Conservation (phyloP, 768 basidiomycete species). For the Kwoniella bestiolae region DNA sequence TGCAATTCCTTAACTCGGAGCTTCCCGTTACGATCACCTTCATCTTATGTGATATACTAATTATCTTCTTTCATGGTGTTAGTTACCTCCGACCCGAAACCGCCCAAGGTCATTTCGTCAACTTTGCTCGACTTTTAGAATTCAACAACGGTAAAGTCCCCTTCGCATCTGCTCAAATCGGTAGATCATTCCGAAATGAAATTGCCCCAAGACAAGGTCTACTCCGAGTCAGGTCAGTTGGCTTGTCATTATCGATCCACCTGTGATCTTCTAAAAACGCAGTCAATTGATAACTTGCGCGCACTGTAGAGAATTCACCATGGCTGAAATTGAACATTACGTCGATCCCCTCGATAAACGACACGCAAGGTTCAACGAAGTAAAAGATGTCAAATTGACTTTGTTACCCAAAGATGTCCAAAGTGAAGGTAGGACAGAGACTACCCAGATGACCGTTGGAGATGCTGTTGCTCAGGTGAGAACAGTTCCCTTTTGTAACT, state of each 20-base stretch:
- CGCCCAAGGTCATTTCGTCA: conserved; percentile 97
- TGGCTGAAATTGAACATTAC: conserved; percentile 99
- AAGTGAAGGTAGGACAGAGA: conserved; percentile 69
- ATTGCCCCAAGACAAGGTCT: conserved; percentile 96
- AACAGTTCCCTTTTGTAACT: too few relatives aligned
- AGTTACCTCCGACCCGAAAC: conserved; percentile 97
- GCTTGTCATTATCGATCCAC: neutral
- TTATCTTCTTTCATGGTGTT: neutral
- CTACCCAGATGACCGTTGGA: conserved; percentile 73
- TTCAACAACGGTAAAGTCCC: conserved; percentile 97
- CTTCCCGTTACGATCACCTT: too few relatives aligned
- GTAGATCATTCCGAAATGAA: conserved; percentile 94
- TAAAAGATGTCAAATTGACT: conserved; percentile 72
- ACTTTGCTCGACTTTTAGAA: conserved; percentile 93
- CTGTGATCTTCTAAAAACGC: neutral
- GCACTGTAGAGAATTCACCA: conserved; percentile 76
- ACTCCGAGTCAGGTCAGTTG: conserved; percentile 75
- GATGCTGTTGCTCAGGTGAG: conserved; percentile 75
- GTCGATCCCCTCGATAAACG: conserved; percentile 92
- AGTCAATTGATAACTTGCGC: neutral
- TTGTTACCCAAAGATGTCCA: conserved; percentile 87
- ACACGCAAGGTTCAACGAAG: conserved; percentile 81
- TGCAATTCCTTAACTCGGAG: neutral
- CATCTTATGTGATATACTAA: neutral
- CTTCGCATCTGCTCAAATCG: conserved; percentile 96